Evolutionary conservation across 2,329 filamentous ascomycete genomes (phyloP).

Genomic region (Fusarium nygamai): DNA sequence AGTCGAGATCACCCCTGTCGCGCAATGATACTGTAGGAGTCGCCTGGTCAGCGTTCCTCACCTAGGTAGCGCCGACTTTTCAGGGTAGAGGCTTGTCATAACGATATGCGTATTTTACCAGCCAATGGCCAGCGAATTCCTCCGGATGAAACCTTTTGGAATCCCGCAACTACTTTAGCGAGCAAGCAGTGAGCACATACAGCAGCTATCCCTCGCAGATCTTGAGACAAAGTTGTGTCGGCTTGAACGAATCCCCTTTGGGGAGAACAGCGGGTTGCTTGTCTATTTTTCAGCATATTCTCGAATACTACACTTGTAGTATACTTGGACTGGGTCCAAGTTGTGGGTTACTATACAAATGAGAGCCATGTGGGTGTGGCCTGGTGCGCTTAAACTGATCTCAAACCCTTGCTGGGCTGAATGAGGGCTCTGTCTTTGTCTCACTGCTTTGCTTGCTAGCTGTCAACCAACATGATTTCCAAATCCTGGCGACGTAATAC

Average conservation of each 20-base stretch:
- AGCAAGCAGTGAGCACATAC: conserved; percentile 64
- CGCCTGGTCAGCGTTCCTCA: conserved; percentile 63
- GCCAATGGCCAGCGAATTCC: conserved; percentile 37
- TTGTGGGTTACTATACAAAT: conserved; percentile 27
- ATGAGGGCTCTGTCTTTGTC: conserved; percentile 26
- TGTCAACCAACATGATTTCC: conserved; percentile 27
- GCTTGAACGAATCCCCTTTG: background rate
- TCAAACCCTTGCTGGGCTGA: background rate
- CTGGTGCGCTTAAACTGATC: conserved; percentile 8
- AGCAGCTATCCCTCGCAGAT: conserved; percentile 28
- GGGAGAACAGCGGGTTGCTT: conserved; percentile 1
- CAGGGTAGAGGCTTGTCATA: conserved; percentile 39
- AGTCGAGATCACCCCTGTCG: conserved; percentile 70
- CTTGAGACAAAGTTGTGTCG: conserved; percentile 3
- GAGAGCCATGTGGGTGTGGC: conserved; percentile 21
- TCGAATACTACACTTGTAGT: conserved; percentile 7
- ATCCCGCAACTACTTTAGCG: conserved; percentile 47
- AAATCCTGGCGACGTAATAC: conserved; percentile 37
- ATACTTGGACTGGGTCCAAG: conserved; percentile 30
- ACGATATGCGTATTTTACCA: conserved; percentile 35
- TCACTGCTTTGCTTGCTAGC: conserved; percentile 47
- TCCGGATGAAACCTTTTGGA: conserved; percentile 42
- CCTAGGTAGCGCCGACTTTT: conserved; percentile 40
- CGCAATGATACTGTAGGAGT: conserved; percentile 54
- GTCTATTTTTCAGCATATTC: background rate